Conservation (phyloP, 768 basidiomycete genomes). For the Dacryopinax primogenitus region DNA sequence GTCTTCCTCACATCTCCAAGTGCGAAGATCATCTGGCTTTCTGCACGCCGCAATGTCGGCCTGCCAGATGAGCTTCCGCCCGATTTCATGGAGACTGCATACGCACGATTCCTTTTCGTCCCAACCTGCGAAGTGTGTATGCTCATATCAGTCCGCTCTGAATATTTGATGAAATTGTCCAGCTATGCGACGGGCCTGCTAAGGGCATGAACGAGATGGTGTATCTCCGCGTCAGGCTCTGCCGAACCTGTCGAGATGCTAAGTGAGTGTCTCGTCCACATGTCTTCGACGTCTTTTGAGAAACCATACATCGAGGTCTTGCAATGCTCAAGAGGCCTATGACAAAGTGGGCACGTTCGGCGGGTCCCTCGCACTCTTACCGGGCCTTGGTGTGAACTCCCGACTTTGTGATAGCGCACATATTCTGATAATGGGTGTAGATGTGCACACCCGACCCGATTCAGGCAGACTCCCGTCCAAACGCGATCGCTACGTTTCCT, state of each 20-base stretch:
- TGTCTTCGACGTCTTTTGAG: not conserved
- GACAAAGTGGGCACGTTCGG: not conserved
- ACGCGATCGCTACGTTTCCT: not conserved
- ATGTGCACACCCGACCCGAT: not conserved
- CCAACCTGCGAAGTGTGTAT: not conserved
- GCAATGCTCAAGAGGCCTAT: not conserved
- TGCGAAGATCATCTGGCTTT: not conserved
- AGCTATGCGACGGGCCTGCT: not conserved
- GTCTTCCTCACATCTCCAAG: not conserved
- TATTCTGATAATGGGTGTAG: not conserved
- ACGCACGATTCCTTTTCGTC: not conserved
- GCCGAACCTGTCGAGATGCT: not conserved
- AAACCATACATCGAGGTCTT: not conserved
- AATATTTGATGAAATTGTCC: not conserved
- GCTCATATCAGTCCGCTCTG: not conserved
- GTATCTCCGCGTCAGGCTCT: not conserved
- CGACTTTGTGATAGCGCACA: not conserved
- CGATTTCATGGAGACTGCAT: not conserved
- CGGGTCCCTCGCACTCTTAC: not conserved
- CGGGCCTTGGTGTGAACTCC: not conserved
- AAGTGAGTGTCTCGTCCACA: not conserved
- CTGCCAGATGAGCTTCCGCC: not conserved
- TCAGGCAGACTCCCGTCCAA: not conserved
- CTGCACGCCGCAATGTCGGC: not conserved
- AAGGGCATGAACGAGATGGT: not conserved